phyloP scores from a whole-genome alignment of 441 rosid species.

The Arabidopsis hybrid region DNA sequence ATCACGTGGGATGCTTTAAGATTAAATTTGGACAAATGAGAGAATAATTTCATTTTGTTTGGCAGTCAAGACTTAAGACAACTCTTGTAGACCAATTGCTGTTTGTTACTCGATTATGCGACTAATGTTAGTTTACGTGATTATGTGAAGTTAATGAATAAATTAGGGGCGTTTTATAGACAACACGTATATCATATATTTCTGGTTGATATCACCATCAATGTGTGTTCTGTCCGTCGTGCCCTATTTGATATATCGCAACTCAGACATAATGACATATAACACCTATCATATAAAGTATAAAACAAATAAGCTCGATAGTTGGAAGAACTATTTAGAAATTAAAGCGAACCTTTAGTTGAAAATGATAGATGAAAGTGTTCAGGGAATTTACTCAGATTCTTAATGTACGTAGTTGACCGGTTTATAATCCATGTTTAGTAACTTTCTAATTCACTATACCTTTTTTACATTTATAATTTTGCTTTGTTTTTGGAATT shows the following conservation, averaged over 20 bases:
- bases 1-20: conserved; percentile 52
- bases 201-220: conserved; percentile 12
- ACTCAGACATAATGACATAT: background rate
- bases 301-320: conserved; percentile 1
- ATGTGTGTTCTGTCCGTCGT: background rate
- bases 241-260: background rate
- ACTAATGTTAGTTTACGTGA: conserved; percentile 11
- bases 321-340: background rate
- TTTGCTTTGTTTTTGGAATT: background rate
- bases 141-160: conserved; percentile 9
- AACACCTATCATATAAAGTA: background rate
- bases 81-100: conserved; percentile 17
- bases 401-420: background rate
- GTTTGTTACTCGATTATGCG: conserved; percentile 12
- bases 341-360: conserved; percentile 10
- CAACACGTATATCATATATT: background rate
- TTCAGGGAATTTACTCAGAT: background rate
- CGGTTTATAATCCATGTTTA: background rate
- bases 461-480: background rate
- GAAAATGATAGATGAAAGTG: conserved; percentile 9
- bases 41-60: conserved; percentile 12
- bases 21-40: conserved; percentile 25
- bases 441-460: background rate
- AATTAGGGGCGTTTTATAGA: background rate
- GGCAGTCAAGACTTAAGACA: conserved; percentile 25